Evolutionary conservation across 768 basidiomycete species (phyloP).

Genomic region (Lactifluus pinguis): DNA sequence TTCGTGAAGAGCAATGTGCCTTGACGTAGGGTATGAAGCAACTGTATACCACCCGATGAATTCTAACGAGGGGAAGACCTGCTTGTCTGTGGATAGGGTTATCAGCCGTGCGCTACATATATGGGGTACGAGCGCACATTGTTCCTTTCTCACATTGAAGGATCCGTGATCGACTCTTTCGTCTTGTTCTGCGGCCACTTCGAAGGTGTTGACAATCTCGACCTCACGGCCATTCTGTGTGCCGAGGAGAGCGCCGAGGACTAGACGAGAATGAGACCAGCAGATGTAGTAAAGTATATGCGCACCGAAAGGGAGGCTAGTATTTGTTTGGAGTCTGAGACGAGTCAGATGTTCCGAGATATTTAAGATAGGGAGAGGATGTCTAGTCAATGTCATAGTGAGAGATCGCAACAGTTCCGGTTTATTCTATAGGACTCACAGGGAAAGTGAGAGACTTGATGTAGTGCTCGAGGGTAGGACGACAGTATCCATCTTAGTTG

Average conservation of each 20-base stretch:
- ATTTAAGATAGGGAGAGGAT: constrained; percentile 93
- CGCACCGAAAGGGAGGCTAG: constrained; percentile 56
- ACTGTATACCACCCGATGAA: constrained; percentile 98
- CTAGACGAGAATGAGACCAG: constrained; percentile 32
- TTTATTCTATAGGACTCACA: constrained; percentile 38
- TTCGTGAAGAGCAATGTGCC: constrained; percentile 76
- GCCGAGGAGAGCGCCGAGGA: constrained; percentile 87
- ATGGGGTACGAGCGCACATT: constrained; percentile 45
- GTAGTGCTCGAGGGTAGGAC: constrained; percentile 62
- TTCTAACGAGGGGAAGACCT: constrained; percentile 95
- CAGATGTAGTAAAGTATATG: background rate
- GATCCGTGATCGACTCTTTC: constrained; percentile 73
- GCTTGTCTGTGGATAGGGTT: constrained; percentile 59
- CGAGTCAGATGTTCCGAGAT: constrained; percentile 94
- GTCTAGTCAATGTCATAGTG: constrained; percentile 38
- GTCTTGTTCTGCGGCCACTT: constrained; percentile 60
- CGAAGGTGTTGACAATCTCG: constrained; percentile 96
- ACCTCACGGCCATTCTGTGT: constrained; percentile 92
- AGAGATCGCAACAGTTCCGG: background rate
- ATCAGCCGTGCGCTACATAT: background rate
- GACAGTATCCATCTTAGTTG: constrained; percentile 56
- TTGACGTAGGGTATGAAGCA: constrained; percentile 58
- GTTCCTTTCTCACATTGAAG: constrained; percentile 72
- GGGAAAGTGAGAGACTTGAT: constrained; percentile 63
- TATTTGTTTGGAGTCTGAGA: constrained; percentile 61